Evolutionary conservation across 495 filamentous ascomycete species (phyloP), one percentile per base, ranked within the genome.

Genomic region (Penicillium pulvis): DNA sequence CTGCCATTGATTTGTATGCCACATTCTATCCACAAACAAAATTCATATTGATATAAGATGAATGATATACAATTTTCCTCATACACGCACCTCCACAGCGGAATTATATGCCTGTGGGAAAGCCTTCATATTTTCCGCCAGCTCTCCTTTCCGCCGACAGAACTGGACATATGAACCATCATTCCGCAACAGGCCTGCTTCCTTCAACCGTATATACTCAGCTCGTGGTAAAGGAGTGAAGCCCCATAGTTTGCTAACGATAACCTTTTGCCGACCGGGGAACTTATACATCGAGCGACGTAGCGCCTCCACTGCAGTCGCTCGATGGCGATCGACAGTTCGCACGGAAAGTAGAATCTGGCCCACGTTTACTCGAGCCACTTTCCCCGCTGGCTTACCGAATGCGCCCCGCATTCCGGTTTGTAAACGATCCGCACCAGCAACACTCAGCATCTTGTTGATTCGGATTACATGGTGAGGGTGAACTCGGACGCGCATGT

Each of bases 401-500:
- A 90, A 98, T 63, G 93, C 93, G 85, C 93, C 93, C 87, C 93
- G 93, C 93, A 98, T 98, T 80, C 93, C 93, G 63, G 93, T 98
- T 78, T 98, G 93, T 74, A 98, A 86, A 85, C 93, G 87, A 97
- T 98, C 93, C 87, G 93, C 93, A 81, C 93, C 93, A 71, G 93
- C 93, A 78, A 93, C 97, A 66, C 93, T 97, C 90, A 98, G 92
- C 93, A 98, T 97, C 85, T 98, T 98, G 90, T 98, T 98, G 92
- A 98, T 98, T 78, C 93, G 93, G 83, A 97, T 86, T 79, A 98
- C 93, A 83, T 98, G 93, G 91, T 89, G 97, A 58, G 93, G 93
- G 86, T 98, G 93, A 70, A 90, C 93, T 74, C 93, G 93, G 77
- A 98, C 89, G 70, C 93, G 92, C 69, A 98, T 81, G 79, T 98